Percentiles rank a stretch among this genome's conserved stretches.
phyloP scores from a whole-genome alignment of 495 filamentous ascomycete genomes.

The Penicillium lividum region DNA sequence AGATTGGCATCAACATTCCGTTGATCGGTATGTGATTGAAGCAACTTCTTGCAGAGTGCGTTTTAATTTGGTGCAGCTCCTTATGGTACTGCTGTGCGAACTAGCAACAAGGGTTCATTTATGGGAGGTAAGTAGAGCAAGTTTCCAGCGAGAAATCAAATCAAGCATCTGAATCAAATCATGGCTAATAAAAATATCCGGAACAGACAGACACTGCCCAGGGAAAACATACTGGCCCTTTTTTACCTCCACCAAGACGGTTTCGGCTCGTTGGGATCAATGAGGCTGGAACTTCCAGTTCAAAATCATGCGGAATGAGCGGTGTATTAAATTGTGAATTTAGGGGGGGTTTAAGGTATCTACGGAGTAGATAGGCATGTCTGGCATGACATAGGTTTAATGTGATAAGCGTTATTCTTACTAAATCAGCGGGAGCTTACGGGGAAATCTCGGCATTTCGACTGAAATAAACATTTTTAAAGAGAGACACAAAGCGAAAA shows the following conservation, averaged over 20 bases:
- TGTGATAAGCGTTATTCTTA: not conserved
- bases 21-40: constrained; percentile 23
- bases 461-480: not conserved
- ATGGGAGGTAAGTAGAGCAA: constrained; percentile 24
- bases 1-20: constrained; percentile 35
- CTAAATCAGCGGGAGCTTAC: not conserved
- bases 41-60: not conserved
- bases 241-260: constrained; percentile 29
- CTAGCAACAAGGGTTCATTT: constrained; percentile 33
- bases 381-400: not conserved
- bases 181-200: too few species aligned
- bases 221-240: constrained; percentile 36
- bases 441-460: not conserved
- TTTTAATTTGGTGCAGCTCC: constrained; percentile 16
- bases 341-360: not conserved
- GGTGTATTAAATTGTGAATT: not conserved
- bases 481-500: not conserved
- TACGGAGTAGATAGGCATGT: not conserved
- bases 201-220: constrained; percentile 30
- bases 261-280: constrained; percentile 31
- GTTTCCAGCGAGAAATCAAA: too few species aligned
- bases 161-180: constrained; percentile 1
- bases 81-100: constrained; percentile 28
- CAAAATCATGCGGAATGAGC: not conserved
- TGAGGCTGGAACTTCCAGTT: not conserved